Base-by-base conservation (phyloP, 139 green algal species). In the Picochlorum sp. region DNA sequence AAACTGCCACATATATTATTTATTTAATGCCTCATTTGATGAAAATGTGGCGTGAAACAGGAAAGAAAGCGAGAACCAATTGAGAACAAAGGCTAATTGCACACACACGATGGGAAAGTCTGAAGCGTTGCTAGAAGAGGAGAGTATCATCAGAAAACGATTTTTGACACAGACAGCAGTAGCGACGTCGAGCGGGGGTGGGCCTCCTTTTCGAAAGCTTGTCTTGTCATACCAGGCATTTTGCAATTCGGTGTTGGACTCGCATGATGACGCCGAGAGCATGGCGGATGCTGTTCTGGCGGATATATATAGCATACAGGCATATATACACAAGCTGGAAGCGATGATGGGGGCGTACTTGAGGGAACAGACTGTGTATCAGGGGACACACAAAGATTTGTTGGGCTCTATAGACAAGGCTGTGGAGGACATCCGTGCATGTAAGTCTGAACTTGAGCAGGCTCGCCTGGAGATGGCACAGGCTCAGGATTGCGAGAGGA, bases 131-230 rank as follows among this genome's bases (percentile, higher is more conserved):
- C 51, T 59, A 9, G 70, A 78, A 21, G 72, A 78, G 34, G 72
- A 78, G 28, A 44, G 13, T n/a, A 74, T 78, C 50, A 78, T 78
- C 14, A 62, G 47, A 32, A 70, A 74, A 45, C 59, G 72, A 16
- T 73, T 62, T n/a, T 20, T 71, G 6, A 74, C 72, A 30, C 72
- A 78, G 41, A 74, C 66, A 4, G 49, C 61, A 14, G 37, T 46
- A 18, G 58, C 49, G 5, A 21, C 24, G 21, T 52, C 58, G 58
- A 59, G 20, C 11, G 64, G 57, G 21, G 49, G 24, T 18, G 62
- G 37, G 15, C 61, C 72, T 8, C 66, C 66, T 37, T 74, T 78
- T 54, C 69, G 72, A 20, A 70, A 41, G 34, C 34, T 41, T 41
- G 34, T 41, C 8, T 41, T 41, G 34, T 41, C 34, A 41, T 41